Conservation (phyloP, 2,329 filamentous ascomycete species). For the Exserohilum turcica region DNA sequence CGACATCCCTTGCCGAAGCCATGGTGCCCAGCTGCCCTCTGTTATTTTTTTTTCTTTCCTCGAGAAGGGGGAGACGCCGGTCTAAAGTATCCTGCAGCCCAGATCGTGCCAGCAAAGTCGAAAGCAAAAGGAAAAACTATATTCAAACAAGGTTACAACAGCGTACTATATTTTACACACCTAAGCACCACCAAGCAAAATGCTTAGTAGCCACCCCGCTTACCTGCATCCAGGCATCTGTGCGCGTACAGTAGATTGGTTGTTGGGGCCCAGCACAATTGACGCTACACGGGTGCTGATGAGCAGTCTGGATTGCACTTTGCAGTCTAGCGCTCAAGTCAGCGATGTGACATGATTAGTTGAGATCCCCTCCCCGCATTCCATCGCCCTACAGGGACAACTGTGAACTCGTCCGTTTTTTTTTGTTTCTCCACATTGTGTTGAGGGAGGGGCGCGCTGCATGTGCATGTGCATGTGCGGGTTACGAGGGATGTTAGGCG, state of each 20-base stretch:
- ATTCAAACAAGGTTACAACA: background rate
- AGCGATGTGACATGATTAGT: background rate
- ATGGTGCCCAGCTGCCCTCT: background rate
- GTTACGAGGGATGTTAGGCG: too few species aligned
- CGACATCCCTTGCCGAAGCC: background rate
- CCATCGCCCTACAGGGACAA: too few species aligned
- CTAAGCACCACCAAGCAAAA: slow-evolving; percentile 8
- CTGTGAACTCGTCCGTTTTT: too few species aligned
- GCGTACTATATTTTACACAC: too few species aligned
- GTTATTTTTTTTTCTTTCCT: background rate
- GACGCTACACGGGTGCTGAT: background rate
- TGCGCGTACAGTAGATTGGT: background rate
- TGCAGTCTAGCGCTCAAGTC: background rate
- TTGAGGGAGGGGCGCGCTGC: background rate
- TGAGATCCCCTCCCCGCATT: background rate
- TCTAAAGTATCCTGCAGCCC: too few species aligned
- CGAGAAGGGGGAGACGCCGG: too few species aligned
- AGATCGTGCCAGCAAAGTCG: too few species aligned
- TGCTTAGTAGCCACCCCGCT: slow-evolving; percentile 1
- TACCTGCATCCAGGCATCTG: background rate
- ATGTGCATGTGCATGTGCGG: too few species aligned
- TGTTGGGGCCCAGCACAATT: background rate
- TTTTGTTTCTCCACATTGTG: too few species aligned
- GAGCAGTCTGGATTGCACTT: background rate
- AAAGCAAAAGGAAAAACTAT: background rate